Evolutionary conservation across 106 monocot genomes (phyloP), one percentile per base, ranked within the genome.

Genomic region (Agapanthus africanus): DNA sequence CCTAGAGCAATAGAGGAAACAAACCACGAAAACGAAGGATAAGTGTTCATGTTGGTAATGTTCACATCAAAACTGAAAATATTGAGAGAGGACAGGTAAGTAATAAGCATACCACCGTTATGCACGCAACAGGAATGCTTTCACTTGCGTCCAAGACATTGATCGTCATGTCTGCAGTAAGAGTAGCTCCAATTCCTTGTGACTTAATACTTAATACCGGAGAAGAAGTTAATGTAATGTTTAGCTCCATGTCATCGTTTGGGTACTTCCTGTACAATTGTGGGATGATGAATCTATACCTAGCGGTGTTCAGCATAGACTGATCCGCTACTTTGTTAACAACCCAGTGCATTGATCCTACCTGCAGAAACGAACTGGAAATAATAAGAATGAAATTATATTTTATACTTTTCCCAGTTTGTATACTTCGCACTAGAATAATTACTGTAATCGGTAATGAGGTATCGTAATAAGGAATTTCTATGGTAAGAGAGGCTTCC

Each of bases 241-340:
- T 81, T 19, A 99, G 70, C 56, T 75, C 72, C 90, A 99, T 99
- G 26, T 84, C 80, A 66, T 93, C 93, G 72, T 99, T 87, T 4
- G 99, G 99, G 65, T 99, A 99, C 75, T 75, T 84, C 65, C 68
- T 77, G 76, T 90, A 99, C 65, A 99, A 76, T 27, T 83, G 78
- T 28, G 99, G 99, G 73, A 99, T 77, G 34, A 99, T 71, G 80
- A 63, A 93, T 59, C 79, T 87, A 82, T 84, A 99, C 49, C 73
- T 80, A 61, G 80, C 81, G 65, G 99, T 99, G 66, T 99, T 93
- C 28, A 99, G 30, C 39, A 93, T 73, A 69, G 99, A 82, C 67
- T 99, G 92, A 56, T 87, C 81, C 7, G 99, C 85, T 49, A 90
- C 80, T 50, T 85, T 93, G 65, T 93, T 84, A 39, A 99, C 93